Base-by-base conservation (phyloP, 768 basidiomycete genomes). In the Sporobolomyces roseus region DNA sequence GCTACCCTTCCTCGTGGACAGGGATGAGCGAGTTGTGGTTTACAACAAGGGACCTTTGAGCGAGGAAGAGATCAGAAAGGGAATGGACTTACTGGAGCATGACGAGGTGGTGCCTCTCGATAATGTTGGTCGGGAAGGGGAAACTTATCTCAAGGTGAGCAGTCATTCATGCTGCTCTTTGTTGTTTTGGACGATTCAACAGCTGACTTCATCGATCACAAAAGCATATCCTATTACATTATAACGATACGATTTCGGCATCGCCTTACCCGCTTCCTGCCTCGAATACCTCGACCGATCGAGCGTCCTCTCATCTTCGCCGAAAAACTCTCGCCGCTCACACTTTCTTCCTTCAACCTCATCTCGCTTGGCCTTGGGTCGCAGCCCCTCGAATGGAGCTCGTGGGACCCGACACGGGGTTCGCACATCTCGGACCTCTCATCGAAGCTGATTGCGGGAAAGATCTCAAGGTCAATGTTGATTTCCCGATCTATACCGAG, bases 331-430 rank as follows among this genome's bases (percentile, higher is more conserved):
- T 72, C 51, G 78, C 76, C 5, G 74, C 69, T n/a, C 74, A 75
- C 33, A 79, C 78, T 25, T 74, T 77, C 38, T 79, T 78, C 65
- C 62, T 78, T 29, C 78, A 78, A 66, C 78, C 78, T 13, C 78
- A 79, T 45, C 48, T 79, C 33, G 78, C 78, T 0, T 79, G 78
- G 78, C 63, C 74, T 17, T 75, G 70, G 71, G 53, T 76, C 32
- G 75, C 77, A 29, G 10, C 54, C 13, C 76, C 78, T 5, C 75
- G 78, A 0, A 41, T 79, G 6, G 50, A 72, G 21, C 46, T 71
- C 23, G 35, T 79, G 12, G 17, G 36, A 1, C 33, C 69, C 23
- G 54, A 63, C 21, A 77, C 75, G 2, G 78, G 78, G 0, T 79
- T 79, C 56, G 56, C 77, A 4, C 75, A 75, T n/a, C 71, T 79